A percentile compares a stretch with the other conserved stretches of the same genome.
Conservation (phyloP, 306 rosid genomes). For the Inga oerstediana region DNA sequence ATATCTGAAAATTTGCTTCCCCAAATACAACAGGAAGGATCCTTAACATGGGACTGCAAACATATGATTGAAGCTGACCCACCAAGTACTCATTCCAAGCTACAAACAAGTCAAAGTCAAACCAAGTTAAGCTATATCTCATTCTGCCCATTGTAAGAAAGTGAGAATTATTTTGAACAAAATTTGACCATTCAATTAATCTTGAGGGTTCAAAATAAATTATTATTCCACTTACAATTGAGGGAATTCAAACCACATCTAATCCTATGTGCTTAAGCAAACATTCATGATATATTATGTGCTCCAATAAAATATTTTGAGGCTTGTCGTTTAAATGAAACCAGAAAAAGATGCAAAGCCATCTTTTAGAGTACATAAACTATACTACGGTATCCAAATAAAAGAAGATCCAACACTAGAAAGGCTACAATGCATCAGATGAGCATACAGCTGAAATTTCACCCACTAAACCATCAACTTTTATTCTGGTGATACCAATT, state of each 20-base stretch:
- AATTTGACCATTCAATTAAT: background rate
- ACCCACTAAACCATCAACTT: background rate
- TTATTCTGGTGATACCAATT: background rate
- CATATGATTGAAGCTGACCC: background rate
- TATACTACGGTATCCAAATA: background rate
- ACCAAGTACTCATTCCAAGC: background rate
- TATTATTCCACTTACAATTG: background rate
- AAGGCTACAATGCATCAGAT: background rate
- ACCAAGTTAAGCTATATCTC: background rate
- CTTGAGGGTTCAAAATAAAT: background rate
- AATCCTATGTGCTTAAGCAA: background rate
- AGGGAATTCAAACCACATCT: background rate
- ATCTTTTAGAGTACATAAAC: background rate
- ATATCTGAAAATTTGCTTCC: slow-evolving; percentile 2
- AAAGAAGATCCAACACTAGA: background rate
- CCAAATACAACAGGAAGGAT: background rate
- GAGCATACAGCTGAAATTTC: background rate
- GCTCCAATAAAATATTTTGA: background rate
- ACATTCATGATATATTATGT: background rate
- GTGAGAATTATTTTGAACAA: background rate
- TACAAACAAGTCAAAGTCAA: background rate
- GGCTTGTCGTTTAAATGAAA: background rate
- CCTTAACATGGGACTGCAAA: no score
- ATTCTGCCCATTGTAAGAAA: background rate
- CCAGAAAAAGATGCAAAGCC: background rate